A percentile compares a stretch with the other conserved stretches of the same genome.
phyloP scores from a whole-genome alignment of 345 rosid genomes.

The Eucalyptus curtisii region DNA sequence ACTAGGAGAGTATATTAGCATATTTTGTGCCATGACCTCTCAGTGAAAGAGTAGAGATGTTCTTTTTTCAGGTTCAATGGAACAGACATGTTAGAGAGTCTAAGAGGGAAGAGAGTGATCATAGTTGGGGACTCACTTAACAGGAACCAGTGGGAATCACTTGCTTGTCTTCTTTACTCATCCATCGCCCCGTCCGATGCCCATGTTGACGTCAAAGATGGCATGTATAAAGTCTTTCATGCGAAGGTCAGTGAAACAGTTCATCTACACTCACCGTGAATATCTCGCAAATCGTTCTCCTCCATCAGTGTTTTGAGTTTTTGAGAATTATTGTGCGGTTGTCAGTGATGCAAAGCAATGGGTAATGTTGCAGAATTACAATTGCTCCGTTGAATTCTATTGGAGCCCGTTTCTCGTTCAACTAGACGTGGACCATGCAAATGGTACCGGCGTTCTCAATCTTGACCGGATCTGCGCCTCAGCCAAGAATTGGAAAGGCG shows the following conservation, averaged over 20 bases:
- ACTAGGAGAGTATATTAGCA: not conserved
- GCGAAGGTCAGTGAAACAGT: constrained; percentile 10
- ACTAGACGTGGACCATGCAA: constrained; percentile 1
- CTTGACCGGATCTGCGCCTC: constrained; percentile 19
- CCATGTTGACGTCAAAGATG: not conserved
- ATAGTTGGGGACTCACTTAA: constrained; percentile 47
- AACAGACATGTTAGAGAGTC: constrained; percentile 29
- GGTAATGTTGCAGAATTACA: constrained; percentile 14
- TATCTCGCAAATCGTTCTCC: not conserved
- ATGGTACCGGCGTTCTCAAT: constrained; percentile 13
- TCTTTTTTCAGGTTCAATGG: constrained; percentile 28
- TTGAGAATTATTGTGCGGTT: not conserved
- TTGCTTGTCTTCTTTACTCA: constrained; percentile 41
- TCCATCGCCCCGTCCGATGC: constrained; percentile 13
- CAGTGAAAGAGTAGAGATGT: not conserved
- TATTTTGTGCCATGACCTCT: not conserved
- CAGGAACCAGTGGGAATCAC: constrained; percentile 52
- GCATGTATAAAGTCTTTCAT: constrained; percentile 13
- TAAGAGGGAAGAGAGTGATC: constrained; percentile 37
- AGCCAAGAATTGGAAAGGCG: constrained; percentile 22
- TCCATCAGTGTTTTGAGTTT: not conserved
- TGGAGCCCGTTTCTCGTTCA: constrained; percentile 40
- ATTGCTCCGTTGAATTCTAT: constrained; percentile 32
- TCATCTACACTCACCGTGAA: not conserved
- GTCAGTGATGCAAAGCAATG: not conserved